Percentiles rank a stretch among this genome's conserved stretches.
phyloP scores from a whole-genome alignment of 106 monocot genomes.

The Iris macrosiphon region DNA sequence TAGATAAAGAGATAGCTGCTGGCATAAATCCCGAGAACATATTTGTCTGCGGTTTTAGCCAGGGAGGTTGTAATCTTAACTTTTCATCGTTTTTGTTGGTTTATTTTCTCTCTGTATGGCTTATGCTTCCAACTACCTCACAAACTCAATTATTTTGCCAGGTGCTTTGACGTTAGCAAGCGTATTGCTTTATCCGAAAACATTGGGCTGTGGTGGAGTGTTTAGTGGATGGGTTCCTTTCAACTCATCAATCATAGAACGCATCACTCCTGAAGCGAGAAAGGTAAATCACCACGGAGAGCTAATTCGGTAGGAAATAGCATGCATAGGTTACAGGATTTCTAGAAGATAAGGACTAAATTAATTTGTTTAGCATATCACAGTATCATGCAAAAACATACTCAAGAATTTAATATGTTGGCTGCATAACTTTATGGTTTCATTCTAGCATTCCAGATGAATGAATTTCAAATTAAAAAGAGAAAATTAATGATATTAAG shows the following conservation, averaged over 20 bases:
- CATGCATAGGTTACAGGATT: too few species aligned
- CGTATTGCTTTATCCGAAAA: conserved; percentile 81
- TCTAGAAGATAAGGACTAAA: too few species aligned
- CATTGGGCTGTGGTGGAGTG: conserved; percentile 78
- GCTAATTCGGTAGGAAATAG: too few species aligned
- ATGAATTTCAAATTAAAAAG: too few species aligned
- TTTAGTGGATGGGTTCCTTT: conserved; percentile 97
- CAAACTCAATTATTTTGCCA: conserved; percentile 14
- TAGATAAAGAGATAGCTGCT: conserved; percentile 66
- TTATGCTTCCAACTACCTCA: background rate
- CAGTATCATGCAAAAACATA: too few species aligned
- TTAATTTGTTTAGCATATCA: too few species aligned
- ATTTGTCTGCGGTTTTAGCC: conserved; percentile 89
- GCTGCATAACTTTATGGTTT: too few species aligned
- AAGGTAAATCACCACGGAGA: conserved; percentile 32
- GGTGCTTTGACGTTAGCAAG: conserved; percentile 89
- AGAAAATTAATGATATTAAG: too few species aligned
- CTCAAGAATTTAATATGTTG: too few species aligned
- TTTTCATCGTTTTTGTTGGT: background rate
- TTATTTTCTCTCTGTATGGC: background rate
- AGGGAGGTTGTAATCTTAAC: conserved; percentile 87
- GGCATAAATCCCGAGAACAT: conserved; percentile 74
- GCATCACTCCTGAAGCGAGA: conserved; percentile 70
- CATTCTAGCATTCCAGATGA: too few species aligned
- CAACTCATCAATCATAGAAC: conserved; percentile 56